Conservation (phyloP, 2,329 filamentous ascomycete species). For the Sporothrix euskadiensis region DNA sequence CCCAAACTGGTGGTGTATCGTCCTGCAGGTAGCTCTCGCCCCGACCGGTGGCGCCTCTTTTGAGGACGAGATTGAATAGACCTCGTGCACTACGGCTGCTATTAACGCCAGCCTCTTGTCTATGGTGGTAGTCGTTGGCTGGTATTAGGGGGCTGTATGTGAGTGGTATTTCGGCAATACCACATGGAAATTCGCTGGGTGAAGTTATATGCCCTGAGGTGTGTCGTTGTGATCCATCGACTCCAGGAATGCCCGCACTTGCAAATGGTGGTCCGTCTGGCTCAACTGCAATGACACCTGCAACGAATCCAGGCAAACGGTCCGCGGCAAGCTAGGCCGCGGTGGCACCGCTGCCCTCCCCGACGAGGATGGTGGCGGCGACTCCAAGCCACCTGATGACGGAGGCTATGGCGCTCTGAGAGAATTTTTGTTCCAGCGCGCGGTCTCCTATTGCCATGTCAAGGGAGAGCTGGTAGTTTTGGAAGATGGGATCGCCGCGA, state of each 20-base stretch:
- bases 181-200: slow-evolving; percentile 16
- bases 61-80: slow-evolving; percentile 17
- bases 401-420: slow-evolving; percentile 27
- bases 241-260: not conserved
- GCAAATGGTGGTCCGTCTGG: slow-evolving; percentile 54
- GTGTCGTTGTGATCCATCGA: not conserved
- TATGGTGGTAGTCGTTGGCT: not conserved
- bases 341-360: slow-evolving; percentile 52
- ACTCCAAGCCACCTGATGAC: slow-evolving; percentile 27
- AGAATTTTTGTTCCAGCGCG: slow-evolving; percentile 37
- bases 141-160: slow-evolving; percentile 44
- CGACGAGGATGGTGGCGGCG: slow-evolving; percentile 45
- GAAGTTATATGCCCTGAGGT: not conserved
- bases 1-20: not conserved
- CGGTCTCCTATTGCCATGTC: slow-evolving; percentile 40
- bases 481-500: slow-evolving; percentile 50
- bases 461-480: slow-evolving; percentile 49
- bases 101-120: too few species aligned
- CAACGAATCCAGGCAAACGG: slow-evolving; percentile 48
- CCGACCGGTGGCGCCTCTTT: slow-evolving; percentile 10
- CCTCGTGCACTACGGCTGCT: not conserved
- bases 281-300: slow-evolving; percentile 53
- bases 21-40: slow-evolving; percentile 32
- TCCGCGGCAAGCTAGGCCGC: slow-evolving; percentile 54
- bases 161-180: slow-evolving; percentile 39